Conservation (phyloP, 83 land plant species). For the Diphasiastrum complanatum region DNA sequence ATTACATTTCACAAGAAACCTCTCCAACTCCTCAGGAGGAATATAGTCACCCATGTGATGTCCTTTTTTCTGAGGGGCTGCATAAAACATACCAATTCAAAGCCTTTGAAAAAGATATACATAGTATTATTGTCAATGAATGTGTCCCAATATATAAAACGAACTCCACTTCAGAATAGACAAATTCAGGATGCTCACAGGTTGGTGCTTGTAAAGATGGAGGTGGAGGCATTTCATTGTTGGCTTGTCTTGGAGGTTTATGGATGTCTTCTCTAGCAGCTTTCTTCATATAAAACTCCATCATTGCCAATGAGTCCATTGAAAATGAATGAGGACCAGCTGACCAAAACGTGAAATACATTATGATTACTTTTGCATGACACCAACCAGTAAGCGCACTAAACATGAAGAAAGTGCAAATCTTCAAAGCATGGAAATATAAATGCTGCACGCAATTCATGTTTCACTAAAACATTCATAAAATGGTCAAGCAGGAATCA, state of each 20-base stretch:
- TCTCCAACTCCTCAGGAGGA: conserved; percentile 92
- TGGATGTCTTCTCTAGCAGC: conserved; percentile 87
- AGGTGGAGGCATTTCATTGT: conserved; percentile 98
- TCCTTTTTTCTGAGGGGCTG: conserved; percentile 59
- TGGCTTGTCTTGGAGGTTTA: conserved; percentile 62
- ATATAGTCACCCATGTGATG: conserved; percentile 99
- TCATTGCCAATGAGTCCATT: conserved; percentile 97
- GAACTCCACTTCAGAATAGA: too few species aligned
- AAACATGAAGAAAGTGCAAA: too few species aligned
- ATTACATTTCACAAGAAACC: conserved; percentile 80
- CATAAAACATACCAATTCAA: too few species aligned
- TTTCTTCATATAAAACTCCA: conserved; percentile 98
- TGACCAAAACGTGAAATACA: conserved; percentile 40
- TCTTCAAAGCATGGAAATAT: too few species aligned
- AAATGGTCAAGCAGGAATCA: too few species aligned
- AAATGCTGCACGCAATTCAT: too few species aligned
- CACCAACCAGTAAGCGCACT: too few species aligned
- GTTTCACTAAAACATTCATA: too few species aligned
- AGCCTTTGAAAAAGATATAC: too few species aligned
- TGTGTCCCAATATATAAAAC: too few species aligned
- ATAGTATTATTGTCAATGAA: too few species aligned
- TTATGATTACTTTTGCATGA: conserved; percentile 42
- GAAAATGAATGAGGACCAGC: conserved; percentile 35
- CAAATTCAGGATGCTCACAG: too few species aligned
- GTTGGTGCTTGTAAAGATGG: conserved; percentile 78